Percentiles rank a stretch among this genome's conserved stretches.
phyloP scores from a whole-genome alignment of 1,139 yeast species.

The Suhomyces bribrorum region DNA sequence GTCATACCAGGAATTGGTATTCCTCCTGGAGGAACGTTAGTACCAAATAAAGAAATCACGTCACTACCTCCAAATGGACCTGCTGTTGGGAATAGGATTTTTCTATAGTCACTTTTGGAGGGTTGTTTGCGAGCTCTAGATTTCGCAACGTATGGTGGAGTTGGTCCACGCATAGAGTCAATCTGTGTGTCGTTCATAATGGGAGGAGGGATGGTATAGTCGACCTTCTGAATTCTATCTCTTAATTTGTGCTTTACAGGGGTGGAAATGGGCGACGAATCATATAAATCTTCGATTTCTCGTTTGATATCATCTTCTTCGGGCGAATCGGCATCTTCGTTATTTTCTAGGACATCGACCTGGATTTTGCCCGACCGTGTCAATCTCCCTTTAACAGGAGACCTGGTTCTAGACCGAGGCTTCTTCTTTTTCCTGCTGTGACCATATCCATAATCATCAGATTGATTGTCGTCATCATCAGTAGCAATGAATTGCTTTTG shows the following conservation, averaged over 20 bases:
- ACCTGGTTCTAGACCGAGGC: slow-evolving; percentile 28
- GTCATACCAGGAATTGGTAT: slow-evolving; percentile 43
- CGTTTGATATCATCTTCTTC: slow-evolving; percentile 44
- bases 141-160: slow-evolving; percentile 20
- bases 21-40: slow-evolving; percentile 57
- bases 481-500: slow-evolving; percentile 41
- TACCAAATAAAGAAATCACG: slow-evolving; percentile 72
- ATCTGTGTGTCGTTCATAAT: slow-evolving; percentile 50
- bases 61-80: slow-evolving; percentile 97
- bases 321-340: slow-evolving; percentile 7
- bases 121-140: slow-evolving; percentile 30
- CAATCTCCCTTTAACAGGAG: slow-evolving; percentile 24
- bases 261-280: slow-evolving; percentile 52
- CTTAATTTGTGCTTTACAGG: slow-evolving; percentile 66
- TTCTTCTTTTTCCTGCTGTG: slow-evolving; percentile 21
- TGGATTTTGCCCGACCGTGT: slow-evolving; percentile 16
- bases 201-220: slow-evolving; percentile 89
- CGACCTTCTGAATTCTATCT: slow-evolving; percentile 69
- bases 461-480: slow-evolving; percentile 38
- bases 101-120: slow-evolving; percentile 48
- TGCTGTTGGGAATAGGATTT: slow-evolving; percentile 86
- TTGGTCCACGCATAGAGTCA: slow-evolving; percentile 18
- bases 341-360: slow-evolving; percentile 24
- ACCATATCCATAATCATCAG: slow-evolving; percentile 29
- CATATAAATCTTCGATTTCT: slow-evolving; percentile 54